These are phyloP conservation scores for Eucalyptus pauciflora DNA, from an alignment of 345 rosid species.

Conservation along the genomic window DNA sequence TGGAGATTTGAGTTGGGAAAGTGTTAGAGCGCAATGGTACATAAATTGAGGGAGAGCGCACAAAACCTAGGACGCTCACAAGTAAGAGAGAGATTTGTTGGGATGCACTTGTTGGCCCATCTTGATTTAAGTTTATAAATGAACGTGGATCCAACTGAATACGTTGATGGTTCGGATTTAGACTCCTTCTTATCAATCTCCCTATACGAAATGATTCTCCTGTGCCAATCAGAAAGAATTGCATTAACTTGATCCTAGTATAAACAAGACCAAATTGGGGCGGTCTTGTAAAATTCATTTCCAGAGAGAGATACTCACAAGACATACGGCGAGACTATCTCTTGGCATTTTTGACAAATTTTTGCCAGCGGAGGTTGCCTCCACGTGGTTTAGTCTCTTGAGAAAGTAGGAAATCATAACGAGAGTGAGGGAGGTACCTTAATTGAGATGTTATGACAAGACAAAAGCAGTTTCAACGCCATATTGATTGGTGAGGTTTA, in stretches of 20 bases:
- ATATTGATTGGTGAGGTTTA: not conserved
- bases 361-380: not conserved
- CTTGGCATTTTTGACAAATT: not conserved
- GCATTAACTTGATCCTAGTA: not conserved
- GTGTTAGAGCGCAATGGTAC: not conserved
- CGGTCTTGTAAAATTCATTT: not conserved
- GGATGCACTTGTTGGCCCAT: not conserved
- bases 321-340: not conserved
- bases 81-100: not conserved
- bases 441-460: not conserved
- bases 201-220: not conserved
- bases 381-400: not conserved
- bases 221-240: not conserved
- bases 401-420: not conserved
- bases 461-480: not conserved
- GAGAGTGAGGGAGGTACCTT: not conserved
- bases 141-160: accelerated
- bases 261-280: not conserved
- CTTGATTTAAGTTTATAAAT: not conserved
- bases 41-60: not conserved
- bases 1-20: not conserved
- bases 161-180: accelerated
- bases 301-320: not conserved
- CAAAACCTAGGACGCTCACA: not conserved
- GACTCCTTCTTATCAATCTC: accelerated